Base-by-base conservation (phyloP, 495 filamentous ascomycete genomes). In the Aspergillus sclerotiicarbonarius region DNA sequence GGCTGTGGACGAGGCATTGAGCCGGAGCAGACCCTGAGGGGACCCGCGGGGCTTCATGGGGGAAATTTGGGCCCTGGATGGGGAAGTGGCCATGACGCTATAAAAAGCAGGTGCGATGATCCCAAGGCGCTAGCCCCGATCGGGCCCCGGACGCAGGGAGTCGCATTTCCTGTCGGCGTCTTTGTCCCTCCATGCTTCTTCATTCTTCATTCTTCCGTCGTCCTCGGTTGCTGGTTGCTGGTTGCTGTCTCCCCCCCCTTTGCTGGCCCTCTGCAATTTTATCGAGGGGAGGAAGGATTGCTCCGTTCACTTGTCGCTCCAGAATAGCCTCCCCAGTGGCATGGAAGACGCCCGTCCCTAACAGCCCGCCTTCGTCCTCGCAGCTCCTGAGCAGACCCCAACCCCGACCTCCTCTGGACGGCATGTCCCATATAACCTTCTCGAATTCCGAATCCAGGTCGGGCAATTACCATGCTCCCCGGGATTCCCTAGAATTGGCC, bases 401-500 rank as follows among this genome's bases (percentile, higher is more conserved):
- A 31, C 18, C 53, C 37, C 31, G 31, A n/a, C 44, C 29, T 53
- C 52, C 18, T 30, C 20, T 51, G 49, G 44, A 33, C 57, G 60
- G 53, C 35, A 79, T 78, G 74, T 75, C 75, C 57, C 71, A 57
- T 44, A 58, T 68, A 48, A 51, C 67, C 30, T 73, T 70, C 52
- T 64, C 68, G 19, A 51, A 44, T 29, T 59, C 64, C 53, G 70
- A 69, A 19, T 55, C 56, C 50, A 57, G 65, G 58, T 68, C 69
- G 61, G 72, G 51, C 21, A 52, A 62, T 54, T 63, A 63, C 29
- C 62, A 65, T 32, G 58, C 63, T 49, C 68, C 84, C 47, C 89
- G 94, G 65, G 94, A 98, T 80, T 98, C 94, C 53, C 86, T 98
- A 61, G 94, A 98, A 75, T 89, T 98, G 47, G 94, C 91, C 51